Conservation (phyloP, 805 yeast genomes). For the Yarrowia sp. region DNA sequence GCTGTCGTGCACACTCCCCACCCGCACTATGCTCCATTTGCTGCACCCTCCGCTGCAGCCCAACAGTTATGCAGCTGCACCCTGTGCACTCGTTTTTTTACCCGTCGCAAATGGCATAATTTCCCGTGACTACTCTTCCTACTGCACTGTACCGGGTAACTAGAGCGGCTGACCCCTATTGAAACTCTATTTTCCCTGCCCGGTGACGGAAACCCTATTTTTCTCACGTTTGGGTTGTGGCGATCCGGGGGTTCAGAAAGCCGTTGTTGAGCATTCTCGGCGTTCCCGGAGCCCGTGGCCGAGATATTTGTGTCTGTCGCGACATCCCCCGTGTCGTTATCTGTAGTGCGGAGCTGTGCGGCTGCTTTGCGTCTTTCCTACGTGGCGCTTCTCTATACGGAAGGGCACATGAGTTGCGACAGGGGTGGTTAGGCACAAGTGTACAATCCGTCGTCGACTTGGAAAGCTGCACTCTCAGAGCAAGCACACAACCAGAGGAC, state of each 20-base stretch:
- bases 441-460: too few species aligned
- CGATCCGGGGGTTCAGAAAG: conserved; percentile 3
- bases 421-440: neutral
- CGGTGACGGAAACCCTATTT: neutral
- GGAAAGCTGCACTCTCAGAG: neutral
- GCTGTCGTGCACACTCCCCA: too few species aligned
- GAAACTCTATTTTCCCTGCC: neutral
- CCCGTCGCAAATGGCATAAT: neutral
- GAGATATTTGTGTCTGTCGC: too few species aligned
- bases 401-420: conserved; percentile 5
- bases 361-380: too few species aligned
- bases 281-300: too few species aligned
- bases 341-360: too few species aligned
- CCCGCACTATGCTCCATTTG: too few species aligned
- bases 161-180: conserved; percentile 23
- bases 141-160: neutral
- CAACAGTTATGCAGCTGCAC: conserved; percentile 5
- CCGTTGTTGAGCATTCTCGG: neutral
- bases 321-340: too few species aligned
- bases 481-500: neutral
- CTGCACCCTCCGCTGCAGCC: neutral
- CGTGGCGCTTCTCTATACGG: conserved; percentile 13
- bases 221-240: neutral
- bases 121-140: conserved; percentile 22
- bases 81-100: neutral